Evolutionary conservation across 345 rosid genomes (phyloP).

Genomic region (Bruguiera gymnorhiza): DNA sequence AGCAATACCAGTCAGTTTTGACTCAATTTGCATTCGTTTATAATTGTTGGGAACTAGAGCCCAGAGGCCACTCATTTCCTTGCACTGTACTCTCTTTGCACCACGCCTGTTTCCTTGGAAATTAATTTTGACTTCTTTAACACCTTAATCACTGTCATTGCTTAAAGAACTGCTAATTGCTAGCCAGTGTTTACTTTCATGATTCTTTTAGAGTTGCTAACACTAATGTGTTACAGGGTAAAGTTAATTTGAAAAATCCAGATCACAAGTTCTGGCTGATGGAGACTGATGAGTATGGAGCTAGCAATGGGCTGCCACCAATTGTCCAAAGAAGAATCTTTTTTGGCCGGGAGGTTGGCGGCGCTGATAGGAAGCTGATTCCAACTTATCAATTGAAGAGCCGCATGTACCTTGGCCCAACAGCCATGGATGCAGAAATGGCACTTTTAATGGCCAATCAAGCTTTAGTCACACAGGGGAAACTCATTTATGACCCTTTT

Average conservation of each 20-base stretch:
- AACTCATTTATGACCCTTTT: conserved; percentile 89
- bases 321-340: conserved; percentile 63
- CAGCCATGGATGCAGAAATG: conserved; percentile 99
- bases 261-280: conserved; percentile 80
- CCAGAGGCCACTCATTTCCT: too few species aligned
- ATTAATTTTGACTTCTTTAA: too few species aligned
- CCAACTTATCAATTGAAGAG: conserved; percentile 85
- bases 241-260: conserved; percentile 67
- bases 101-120: too few species aligned
- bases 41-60: too few species aligned
- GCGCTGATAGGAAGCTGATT: conserved; percentile 80
- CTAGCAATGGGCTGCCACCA: conserved; percentile 86
- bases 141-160: too few species aligned
- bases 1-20: too few species aligned
- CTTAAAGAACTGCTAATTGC: background rate
- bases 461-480: conserved; percentile 73
- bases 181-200: background rate
- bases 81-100: too few species aligned
- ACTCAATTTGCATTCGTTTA: too few species aligned
- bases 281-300: conserved; percentile 76
- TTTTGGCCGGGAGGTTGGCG: conserved; percentile 88
- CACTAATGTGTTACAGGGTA: conserved; percentile 48
- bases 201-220: background rate
- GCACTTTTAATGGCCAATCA: conserved; percentile 98
- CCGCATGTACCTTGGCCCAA: conserved; percentile 86